A percentile compares a stretch with the other conserved stretches of the same genome.
Evolutionary conservation across 495 filamentous ascomycete genomes (phyloP).

Genomic region (Penicillium mononematosum): DNA sequence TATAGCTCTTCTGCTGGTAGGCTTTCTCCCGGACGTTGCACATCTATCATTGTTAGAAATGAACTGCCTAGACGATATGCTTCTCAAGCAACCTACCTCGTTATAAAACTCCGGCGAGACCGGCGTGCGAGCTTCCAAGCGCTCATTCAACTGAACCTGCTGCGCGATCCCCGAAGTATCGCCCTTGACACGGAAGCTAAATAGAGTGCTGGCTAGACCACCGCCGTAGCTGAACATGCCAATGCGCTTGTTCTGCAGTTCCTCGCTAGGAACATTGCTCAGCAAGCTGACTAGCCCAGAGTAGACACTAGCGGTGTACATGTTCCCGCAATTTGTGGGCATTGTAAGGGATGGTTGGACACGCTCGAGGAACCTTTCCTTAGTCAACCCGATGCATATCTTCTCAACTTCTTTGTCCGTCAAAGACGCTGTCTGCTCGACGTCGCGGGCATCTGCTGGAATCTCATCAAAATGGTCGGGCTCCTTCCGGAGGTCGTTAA

Average conservation of each 20-base stretch:
- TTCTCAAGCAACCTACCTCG: background rate
- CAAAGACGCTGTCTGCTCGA: background rate
- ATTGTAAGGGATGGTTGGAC: background rate
- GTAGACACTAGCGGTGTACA: background rate
- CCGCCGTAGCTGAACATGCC: background rate
- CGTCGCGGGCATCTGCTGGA: background rate
- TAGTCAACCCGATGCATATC: background rate
- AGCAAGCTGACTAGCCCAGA: background rate
- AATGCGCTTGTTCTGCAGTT: background rate
- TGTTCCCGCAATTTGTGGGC: background rate
- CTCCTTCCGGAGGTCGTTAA: background rate
- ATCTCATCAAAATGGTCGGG: background rate
- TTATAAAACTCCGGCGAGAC: background rate
- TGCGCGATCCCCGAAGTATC: background rate
- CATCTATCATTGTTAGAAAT: background rate
- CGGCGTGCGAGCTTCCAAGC: background rate
- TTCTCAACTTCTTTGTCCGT: background rate
- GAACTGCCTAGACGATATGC: background rate
- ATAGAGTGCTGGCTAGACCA: background rate
- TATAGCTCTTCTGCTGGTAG: background rate
- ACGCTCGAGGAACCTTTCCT: background rate
- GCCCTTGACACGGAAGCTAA: background rate
- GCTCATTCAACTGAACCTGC: background rate
- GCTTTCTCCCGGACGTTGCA: background rate
- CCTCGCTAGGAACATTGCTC: background rate